A percentile compares a stretch with the other conserved stretches of the same genome.
Conservation (phyloP, 768 basidiomycete species). For the Suillus decipiens region DNA sequence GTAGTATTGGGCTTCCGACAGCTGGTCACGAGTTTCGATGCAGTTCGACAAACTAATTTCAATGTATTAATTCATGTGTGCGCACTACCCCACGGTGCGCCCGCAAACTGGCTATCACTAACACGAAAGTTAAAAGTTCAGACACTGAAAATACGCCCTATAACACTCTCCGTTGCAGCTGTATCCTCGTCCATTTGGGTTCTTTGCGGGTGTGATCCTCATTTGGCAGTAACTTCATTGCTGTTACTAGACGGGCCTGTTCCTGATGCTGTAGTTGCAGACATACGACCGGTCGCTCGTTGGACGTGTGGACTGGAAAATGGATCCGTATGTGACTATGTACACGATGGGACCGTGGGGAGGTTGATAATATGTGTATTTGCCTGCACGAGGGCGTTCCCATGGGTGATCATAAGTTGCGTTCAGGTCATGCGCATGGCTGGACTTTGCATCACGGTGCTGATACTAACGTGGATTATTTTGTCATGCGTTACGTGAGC, state of each 20-base stretch:
- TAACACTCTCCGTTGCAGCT: conserved; percentile 26
- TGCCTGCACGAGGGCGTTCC: conserved; percentile 13
- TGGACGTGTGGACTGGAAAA: conserved; percentile 29
- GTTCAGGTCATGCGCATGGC: conserved; percentile 13
- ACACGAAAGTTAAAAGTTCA: conserved; percentile 28
- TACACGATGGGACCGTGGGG: conserved; percentile 8
- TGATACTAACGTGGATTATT: conserved; percentile 16
- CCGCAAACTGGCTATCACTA: conserved; percentile 22
- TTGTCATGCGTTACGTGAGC: conserved; percentile 29
- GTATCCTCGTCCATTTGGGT: conserved; percentile 22
- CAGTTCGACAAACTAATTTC: neutral
- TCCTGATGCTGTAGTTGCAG: conserved; percentile 10
- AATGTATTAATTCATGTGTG: neutral
- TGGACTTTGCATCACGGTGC: conserved; percentile 14
- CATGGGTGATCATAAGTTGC: conserved; percentile 13
- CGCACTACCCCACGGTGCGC: conserved; percentile 8
- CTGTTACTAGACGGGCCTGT: conserved; percentile 2
- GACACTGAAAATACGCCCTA: conserved; percentile 30
- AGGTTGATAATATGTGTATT: conserved; percentile 7
- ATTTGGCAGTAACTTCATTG: conserved; percentile 4
- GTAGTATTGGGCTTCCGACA: neutral
- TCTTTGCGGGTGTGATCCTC: neutral
- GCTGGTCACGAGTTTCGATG: neutral
- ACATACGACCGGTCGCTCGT: conserved; percentile 25
- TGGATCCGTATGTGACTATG: conserved; percentile 20